A percentile compares a stretch with the other conserved stretches of the same genome.
These are phyloP conservation scores for Daedalea quercina DNA, from an alignment of 768 basidiomycete genomes.

Conservation along the genomic window DNA sequence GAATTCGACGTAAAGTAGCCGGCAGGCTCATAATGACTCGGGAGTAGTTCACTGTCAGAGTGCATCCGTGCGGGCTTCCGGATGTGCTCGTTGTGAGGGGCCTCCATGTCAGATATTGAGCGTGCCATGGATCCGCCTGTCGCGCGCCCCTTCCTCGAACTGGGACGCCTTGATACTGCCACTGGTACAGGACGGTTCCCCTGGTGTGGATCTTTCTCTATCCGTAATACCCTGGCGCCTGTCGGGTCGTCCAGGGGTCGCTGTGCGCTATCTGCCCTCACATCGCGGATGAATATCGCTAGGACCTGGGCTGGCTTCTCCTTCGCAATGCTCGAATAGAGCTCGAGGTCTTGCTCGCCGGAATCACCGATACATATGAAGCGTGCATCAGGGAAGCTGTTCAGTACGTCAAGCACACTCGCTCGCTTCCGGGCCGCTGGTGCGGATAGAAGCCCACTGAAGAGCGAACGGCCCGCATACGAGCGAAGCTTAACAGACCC, in stretches of 20 bases:
- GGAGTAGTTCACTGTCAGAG: slow-evolving; percentile 7
- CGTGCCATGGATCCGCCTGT: slow-evolving; percentile 1
- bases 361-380: slow-evolving; percentile 90
- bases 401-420: slow-evolving; percentile 71
- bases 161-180: slow-evolving; percentile 1
- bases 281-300: slow-evolving; percentile 82
- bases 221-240: slow-evolving; percentile 26
- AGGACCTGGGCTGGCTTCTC: slow-evolving; percentile 65
- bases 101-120: slow-evolving; percentile 10
- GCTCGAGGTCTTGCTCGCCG: slow-evolving; percentile 92
- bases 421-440: slow-evolving; percentile 79
- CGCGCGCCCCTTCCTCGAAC: slow-evolving; percentile 2
- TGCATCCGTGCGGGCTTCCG: slow-evolving; percentile 6
- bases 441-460: slow-evolving; percentile 77
- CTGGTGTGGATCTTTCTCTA: background rate
- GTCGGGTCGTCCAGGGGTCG: slow-evolving; percentile 56
- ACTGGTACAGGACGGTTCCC: background rate
- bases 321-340: slow-evolving; percentile 72
- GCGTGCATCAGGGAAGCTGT: slow-evolving; percentile 61
- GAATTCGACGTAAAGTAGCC: slow-evolving; percentile 14
- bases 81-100: background rate
- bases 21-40: background rate
- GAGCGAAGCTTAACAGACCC: slow-evolving; percentile 81
- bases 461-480: slow-evolving; percentile 77
- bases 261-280: slow-evolving; percentile 32